phyloP scores from a whole-genome alignment of 495 filamentous ascomycete species.

The Aspergillus carlsbadensis region DNA sequence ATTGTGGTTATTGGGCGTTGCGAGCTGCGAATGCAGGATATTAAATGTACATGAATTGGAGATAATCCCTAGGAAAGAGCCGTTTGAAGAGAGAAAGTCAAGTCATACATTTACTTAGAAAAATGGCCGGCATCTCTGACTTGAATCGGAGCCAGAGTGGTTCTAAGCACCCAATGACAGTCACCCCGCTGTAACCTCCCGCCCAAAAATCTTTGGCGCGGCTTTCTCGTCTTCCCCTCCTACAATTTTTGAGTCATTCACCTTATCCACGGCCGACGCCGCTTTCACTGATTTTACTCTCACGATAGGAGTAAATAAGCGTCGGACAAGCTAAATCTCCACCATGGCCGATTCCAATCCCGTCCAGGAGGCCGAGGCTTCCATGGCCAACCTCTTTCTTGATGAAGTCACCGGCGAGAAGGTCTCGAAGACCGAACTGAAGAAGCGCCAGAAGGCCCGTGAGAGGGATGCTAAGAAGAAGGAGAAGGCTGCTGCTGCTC shows the following conservation, averaged over 20 bases:
- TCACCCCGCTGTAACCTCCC: conserved; percentile 27
- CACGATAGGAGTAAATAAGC: conserved; percentile 1
- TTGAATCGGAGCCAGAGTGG: background rate
- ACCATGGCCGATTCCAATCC: conserved; percentile 48
- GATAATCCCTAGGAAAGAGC: background rate
- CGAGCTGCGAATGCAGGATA: background rate
- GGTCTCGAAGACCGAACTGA: conserved; percentile 85
- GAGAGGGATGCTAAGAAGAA: conserved; percentile 84
- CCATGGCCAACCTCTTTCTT: conserved; percentile 71
- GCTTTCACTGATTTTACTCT: conserved; percentile 2
- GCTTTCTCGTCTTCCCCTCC: conserved; percentile 31
- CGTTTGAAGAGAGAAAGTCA: background rate
- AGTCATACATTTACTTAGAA: background rate
- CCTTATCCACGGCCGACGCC: conserved; percentile 15
- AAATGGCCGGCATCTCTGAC: background rate
- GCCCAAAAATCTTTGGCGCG: conserved; percentile 41
- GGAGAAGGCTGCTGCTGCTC: conserved; percentile 75
- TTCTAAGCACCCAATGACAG: conserved; percentile 30
- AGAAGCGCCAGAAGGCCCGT: conserved; percentile 92
- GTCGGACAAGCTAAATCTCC: background rate
- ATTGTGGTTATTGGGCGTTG: conserved; percentile 1
- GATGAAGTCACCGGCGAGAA: conserved; percentile 85
- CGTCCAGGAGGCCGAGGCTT: conserved; percentile 57
- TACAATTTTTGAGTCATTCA: conserved; percentile 4
- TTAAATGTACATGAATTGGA: background rate